phyloP scores from a whole-genome alignment of 345 rosid genomes.

The Carallia pectinifolia region DNA sequence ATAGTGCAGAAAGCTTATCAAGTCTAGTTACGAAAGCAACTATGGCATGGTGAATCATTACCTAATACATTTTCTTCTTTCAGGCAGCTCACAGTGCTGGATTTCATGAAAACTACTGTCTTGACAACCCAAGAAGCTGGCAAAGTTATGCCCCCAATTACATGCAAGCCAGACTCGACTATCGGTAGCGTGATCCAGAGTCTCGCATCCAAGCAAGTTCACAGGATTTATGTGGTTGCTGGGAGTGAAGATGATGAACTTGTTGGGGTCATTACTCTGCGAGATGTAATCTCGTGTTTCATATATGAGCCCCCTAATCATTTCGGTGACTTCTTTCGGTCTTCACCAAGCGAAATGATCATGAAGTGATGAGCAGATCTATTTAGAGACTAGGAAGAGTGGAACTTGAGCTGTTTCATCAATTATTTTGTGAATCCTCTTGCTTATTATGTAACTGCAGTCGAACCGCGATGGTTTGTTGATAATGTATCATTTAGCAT shows the following conservation, averaged over 20 bases:
- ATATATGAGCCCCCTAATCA: slow-evolving; percentile 69
- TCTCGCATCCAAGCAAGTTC: slow-evolving; percentile 66
- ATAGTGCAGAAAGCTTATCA: neutral
- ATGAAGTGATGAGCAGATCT: slow-evolving; percentile 33
- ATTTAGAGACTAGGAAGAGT: neutral
- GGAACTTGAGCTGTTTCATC: neutral
- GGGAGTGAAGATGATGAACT: slow-evolving; percentile 53
- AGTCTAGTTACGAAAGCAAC: too few relatives aligned
- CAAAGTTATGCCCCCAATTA: slow-evolving; percentile 53
- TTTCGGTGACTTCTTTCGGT: slow-evolving; percentile 56
- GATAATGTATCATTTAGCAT: slow-evolving; percentile 39
- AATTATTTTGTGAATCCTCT: neutral
- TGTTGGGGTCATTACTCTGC: slow-evolving; percentile 71
- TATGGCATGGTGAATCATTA: too few relatives aligned
- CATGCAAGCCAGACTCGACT: slow-evolving; percentile 57
- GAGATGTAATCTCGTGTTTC: slow-evolving; percentile 93
- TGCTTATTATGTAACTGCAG: slow-evolving; percentile 25
- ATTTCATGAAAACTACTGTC: slow-evolving; percentile 51
- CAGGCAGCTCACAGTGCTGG: slow-evolving; percentile 68
- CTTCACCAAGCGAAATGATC: slow-evolving; percentile 54
- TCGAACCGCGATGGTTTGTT: slow-evolving; percentile 42
- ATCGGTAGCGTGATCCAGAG: slow-evolving; percentile 64
- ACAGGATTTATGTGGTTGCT: slow-evolving; percentile 64
- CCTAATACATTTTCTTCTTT: neutral
- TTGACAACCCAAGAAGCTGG: slow-evolving; percentile 39